Evolutionary conservation across 768 basidiomycete genomes (phyloP), one percentile per base, ranked within the genome.

Genomic region (Lentinula detonsa): DNA sequence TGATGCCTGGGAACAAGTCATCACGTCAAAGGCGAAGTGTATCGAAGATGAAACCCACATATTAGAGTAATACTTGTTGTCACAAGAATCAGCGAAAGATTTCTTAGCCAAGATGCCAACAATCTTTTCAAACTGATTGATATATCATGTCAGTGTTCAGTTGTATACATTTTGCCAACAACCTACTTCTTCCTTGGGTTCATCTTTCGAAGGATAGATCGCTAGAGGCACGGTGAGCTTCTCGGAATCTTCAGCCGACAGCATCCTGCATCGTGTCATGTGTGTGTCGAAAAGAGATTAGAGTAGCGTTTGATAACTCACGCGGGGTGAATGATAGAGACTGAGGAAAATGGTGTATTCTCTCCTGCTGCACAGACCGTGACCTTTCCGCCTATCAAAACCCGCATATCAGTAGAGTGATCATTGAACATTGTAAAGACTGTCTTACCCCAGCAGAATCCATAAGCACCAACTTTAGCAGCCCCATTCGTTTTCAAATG

Each of bases 311-410:
- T 0, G 39, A 16, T 7, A 43, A 70, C 81, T 69, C 61, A 86
- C 85, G 83, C 83, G 35, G 86, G 86, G 64, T 86, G 85, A 46
- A 83, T 66, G 31, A 81, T 76, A 4, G 82, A 75, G 15, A 82
- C 75, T 5, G 80, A 80, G 61, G 76, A 74, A 62, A 84, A 77
- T 13, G 78, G 78, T 6, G 78, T 78, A 16, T 67, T 71, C 15
- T 74, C 71, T 4, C 69, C 72, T 5, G 77, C 79, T 18, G 75
- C 67, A 18, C 72, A 65, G 33, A 82, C 71, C 0, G 76, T 73
- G 11, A 85, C 81, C 70, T 84, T 85, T 1, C 80, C 83, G 57
- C 81, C 81, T 83, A 42, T 5, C 37, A 11, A 40, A 18, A 16
- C n/a, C 39, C 23, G 23, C 23, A 16, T 42, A 50, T 18, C 37